phyloP scores from a whole-genome alignment of 257 asterid genomes.

The Forsythia suspensa region DNA sequence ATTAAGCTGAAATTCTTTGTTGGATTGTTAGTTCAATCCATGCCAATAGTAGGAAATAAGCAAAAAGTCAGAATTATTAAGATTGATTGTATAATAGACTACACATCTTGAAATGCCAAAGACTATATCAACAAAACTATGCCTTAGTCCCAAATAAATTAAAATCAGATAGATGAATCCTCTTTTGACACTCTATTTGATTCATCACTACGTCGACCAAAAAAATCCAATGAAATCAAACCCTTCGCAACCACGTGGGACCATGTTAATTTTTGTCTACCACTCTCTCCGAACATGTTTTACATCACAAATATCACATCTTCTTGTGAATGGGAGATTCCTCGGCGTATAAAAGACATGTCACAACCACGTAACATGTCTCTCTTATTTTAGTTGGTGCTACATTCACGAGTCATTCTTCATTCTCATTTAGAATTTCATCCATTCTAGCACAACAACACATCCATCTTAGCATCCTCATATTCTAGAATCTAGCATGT shows the following conservation, averaged over 20 bases:
- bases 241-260: not conserved
- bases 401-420: not conserved
- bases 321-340: not conserved
- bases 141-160: not conserved
- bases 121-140: not conserved
- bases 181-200: not conserved
- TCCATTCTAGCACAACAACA: not conserved
- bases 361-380: too few relatives aligned
- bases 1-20: not conserved
- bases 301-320: not conserved
- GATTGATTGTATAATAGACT: not conserved
- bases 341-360: not conserved
- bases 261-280: not conserved
- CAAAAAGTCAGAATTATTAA: not conserved
- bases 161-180: not conserved
- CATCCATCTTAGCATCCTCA: not conserved
- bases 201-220: not conserved
- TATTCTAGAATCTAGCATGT: not conserved
- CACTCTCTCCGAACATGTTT: not conserved
- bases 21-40: not conserved
- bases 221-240: not conserved
- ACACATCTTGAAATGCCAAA: not conserved
- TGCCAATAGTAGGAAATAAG: not conserved
- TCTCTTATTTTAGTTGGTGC: not conserved
- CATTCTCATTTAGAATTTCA: not conserved